Evolutionary conservation across 352 stramenopile genomes (phyloP), one percentile per base, ranked within the genome.

Genomic region (Phytophthora cactorum): DNA sequence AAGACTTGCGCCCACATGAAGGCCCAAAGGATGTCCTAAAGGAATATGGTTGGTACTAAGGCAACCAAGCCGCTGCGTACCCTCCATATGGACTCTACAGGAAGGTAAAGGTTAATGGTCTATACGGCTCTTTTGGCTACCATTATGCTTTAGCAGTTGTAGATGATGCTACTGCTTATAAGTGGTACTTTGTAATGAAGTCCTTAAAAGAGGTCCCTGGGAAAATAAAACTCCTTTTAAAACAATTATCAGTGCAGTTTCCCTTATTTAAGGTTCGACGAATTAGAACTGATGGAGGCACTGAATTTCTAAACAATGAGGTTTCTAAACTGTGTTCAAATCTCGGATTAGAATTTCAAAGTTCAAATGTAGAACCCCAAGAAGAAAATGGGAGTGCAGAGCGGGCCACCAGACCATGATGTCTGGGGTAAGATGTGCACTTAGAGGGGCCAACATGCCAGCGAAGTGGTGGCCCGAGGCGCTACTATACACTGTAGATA

Each of bases 401-500:
- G 15, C 43, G 43, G 3, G 43, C 43, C 43, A 49, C 11, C 43
- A 49, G 43, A 49, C n/a, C 6, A 49, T 49, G n/a, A 2, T 49
- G 6, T 15, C 43, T 28, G 43, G 43, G 6, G 43, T 49, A 5
- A 15, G 43, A 12, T 49, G 43, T 28, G 43, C 43, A 8, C 15
- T 49, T 8, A 31, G 38, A 54, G 59, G 59, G 7, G 43, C 38
- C 1, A 49, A 31, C 5, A 60, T 60, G 59, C 1, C 50, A 4
- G 31, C 50, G 1, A 66, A 66, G 5, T 54, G 59, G 39, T 54
- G 38, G 49, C 49, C 59, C 8, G 38, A 66, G 2, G 59, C 38
- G 1, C 12, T 61, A 14, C 22, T 39, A 0, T 67, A 60, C 28
- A 51, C 60, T 2, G 31, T 49, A 15, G 51, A 61, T n/a, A 7